Evolutionary conservation across 306 rosid genomes (phyloP), one percentile per base, ranked within the genome.

Genomic region (Vachellia pachyceras): DNA sequence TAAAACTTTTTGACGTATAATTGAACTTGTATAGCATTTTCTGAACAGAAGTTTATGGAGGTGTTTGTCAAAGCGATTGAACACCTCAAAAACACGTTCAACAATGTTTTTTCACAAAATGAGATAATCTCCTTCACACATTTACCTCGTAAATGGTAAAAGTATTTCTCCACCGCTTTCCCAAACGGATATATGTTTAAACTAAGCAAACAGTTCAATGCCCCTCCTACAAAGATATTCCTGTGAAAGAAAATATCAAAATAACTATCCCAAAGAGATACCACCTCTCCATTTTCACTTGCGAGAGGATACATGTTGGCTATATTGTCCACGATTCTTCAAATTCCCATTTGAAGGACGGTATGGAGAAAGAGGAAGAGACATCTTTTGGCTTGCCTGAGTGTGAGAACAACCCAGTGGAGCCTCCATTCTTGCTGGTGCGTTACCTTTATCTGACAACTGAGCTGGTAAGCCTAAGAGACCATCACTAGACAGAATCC

Each of bases 401-500:
- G n/a, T 7, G n/a, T 54, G n/a, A 35, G 41, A 41, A 22, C 13
- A 7, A 20, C 5, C 12, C 6, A 22, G 35, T 8, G 33, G 84
- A 15, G n/a, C 33, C 33, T 29, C 33, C 33, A 2, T 29, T 29
- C 33, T 29, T 29, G 33, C 33, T 29, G 33, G 33, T 29, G 33
- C 33, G 33, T 29, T 29, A 29, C 33, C 33, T 29, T 29, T 29
- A 29, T 29, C 33, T 29, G 33, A 29, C 2, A 29, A 29, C 33
- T 29, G 33, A 23, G 23, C 17, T 23, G 87, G 20, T 76, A 89
- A 41, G 71, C 94, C 94, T 4, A 83, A 76, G 25, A 90, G 78
- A n/a, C 94, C 97, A 46, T 91, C 99, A 37, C 41, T 85, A 3
- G 96, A 90, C 83, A 95, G 82, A 77, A 92, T 86, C 73, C 89